Base-by-base conservation (phyloP, 768 basidiomycete genomes). In the Termitomyces sp. region DNA sequence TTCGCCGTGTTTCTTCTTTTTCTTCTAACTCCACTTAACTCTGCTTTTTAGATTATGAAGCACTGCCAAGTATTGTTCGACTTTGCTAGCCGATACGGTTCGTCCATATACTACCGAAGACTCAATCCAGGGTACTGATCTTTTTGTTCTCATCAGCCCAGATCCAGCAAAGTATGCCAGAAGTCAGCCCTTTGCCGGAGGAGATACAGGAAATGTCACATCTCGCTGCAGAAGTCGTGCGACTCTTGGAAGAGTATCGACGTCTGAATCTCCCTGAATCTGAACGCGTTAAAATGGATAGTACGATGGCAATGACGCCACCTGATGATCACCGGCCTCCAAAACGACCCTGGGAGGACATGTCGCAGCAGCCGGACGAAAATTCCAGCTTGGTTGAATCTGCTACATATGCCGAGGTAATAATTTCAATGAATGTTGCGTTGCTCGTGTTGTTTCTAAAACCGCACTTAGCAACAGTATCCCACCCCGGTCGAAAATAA, bases 281-380 rank as follows among this genome's bases (percentile, higher is more conserved):
- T 6, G 75, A 76, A 35, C 67, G 70, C 38, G 62, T 62, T 56
- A 74, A 75, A 60, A 59, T 70, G 24, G 70, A 67, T 24, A 65
- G 32, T 60, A 49, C 68, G 10, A 54, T 69, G 24, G 68, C 68
- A 59, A 72, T 69, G 49, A 67, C 64, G 43, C 66, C 74, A 48
- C 70, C 73, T 11, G 78, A 83, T 40, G 82, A 83, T 61, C 72
- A 77, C 62, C 80, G 89, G 26, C 79, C 85, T 3, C 88, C 87
- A 18, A 92, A 90, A 66, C 70, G 89, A 54, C 88, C 89, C 52
- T 91, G 90, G 89, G 89, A 90, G 69, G 89, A 90, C 60, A 73
- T 83, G 69, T 76, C 79, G 26, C 74, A 79, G 55, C 74, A 79
- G 55, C 74, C 79, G 57, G 82, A 82, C 44, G 77, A 74, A 9